Evolutionary conservation across 108 stramenopile species (phyloP).

Genomic region (Bacterosira constricta): DNA sequence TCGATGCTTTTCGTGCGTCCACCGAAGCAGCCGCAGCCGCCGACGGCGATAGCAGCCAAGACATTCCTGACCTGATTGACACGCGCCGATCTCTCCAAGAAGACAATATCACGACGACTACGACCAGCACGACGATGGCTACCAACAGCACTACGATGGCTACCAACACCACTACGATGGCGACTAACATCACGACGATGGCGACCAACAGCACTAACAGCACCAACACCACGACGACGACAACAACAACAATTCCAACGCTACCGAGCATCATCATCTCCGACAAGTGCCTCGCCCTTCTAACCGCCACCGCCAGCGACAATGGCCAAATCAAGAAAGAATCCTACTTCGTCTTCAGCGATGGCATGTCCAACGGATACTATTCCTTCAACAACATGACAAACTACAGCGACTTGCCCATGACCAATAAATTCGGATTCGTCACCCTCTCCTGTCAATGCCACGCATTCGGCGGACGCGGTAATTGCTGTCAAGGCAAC

Average conservation of each 20-base stretch:
- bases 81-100: neutral
- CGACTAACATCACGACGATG: too few species aligned
- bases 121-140: too few species aligned
- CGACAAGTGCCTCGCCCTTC: neutral
- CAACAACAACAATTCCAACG: too few species aligned
- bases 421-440: constrained; percentile 10
- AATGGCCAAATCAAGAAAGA: neutral
- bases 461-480: neutral
- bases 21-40: neutral
- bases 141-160: too few species aligned
- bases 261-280: constrained; percentile 3
- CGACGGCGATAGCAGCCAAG: neutral
- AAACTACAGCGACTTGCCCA: neutral
- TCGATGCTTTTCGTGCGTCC: neutral
- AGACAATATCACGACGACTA: neutral
- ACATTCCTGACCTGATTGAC: neutral
- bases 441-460: constrained; percentile 11
- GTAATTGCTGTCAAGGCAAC: neutral
- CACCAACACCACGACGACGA: too few species aligned
- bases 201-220: too few species aligned
- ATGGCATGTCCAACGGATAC: constrained; percentile 24
- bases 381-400: neutral
- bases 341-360: constrained; percentile 1
- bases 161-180: too few species aligned
- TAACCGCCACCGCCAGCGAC: neutral